A percentile compares a stretch with the other conserved stretches of the same genome.
Evolutionary conservation across 768 basidiomycete species (phyloP).

Genomic region (Phylloporus sp.): DNA sequence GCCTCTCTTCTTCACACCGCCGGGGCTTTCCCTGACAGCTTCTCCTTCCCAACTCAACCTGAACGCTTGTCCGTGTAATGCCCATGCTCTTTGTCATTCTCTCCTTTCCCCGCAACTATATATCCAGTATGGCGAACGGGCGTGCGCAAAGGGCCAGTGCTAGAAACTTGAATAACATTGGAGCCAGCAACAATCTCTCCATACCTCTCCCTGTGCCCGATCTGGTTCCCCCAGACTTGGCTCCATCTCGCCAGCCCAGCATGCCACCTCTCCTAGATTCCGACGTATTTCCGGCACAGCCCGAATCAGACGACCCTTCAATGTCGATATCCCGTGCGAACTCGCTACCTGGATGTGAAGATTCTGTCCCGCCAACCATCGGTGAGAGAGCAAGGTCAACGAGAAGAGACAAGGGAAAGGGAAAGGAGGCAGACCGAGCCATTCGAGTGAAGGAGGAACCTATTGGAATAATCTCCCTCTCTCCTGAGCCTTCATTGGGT

Average conservation of each 20-base stretch:
- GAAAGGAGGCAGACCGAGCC: conserved; percentile 36
- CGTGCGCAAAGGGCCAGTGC: conserved; percentile 72
- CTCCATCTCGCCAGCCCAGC: conserved; percentile 34
- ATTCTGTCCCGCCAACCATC: conserved; percentile 13
- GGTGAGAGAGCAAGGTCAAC: conserved; percentile 26
- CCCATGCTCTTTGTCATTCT: conserved; percentile 9
- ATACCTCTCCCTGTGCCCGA: conserved; percentile 26
- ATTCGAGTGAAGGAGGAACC: conserved; percentile 46
- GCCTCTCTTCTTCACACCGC: conserved; percentile 22
- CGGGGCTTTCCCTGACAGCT: conserved; percentile 22
- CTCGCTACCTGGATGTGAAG: conserved; percentile 37
- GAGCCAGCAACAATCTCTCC: conserved; percentile 33
- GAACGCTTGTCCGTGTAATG: conserved; percentile 28
- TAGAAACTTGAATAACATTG: conserved; percentile 50
- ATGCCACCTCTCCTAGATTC: conserved; percentile 43
- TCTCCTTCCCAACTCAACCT: conserved; percentile 17
- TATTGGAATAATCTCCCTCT: conserved; percentile 30
- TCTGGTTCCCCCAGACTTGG: conserved; percentile 37
- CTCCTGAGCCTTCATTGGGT: conserved; percentile 31
- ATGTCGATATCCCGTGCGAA: conserved; percentile 60
- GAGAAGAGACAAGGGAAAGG: conserved; percentile 46
- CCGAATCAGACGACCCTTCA: conserved; percentile 54
- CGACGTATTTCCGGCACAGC: conserved; percentile 46
- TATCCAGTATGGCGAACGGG: conserved; percentile 49
- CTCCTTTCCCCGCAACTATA: conserved; percentile 8